Evolutionary conservation across 495 filamentous ascomycete species (phyloP), one percentile per base, ranked within the genome.

Genomic region (Aspergillus indologenus): DNA sequence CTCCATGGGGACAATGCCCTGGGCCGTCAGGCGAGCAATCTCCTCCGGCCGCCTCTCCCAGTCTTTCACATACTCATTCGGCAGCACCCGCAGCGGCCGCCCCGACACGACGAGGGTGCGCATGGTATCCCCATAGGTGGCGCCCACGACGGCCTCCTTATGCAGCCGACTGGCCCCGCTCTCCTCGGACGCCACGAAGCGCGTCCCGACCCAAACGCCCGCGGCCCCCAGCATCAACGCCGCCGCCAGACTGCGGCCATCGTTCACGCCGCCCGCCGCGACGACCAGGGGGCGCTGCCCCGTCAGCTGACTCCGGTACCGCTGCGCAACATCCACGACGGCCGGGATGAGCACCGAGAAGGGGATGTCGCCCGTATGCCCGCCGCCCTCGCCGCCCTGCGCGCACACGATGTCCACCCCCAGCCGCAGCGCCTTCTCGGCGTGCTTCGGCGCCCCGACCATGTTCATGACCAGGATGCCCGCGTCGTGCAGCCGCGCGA

Each of bases 391-490:
- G 21, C 87, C 87, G 9, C 89, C 89, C 75, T 92, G 89, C 29
- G 89, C 84, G 64, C 90, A 94, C 9, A 96, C 84, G 67, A 96
- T 85, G 70, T 96, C 91, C 17, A 91, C 89, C 12, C 91, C 91
- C 0, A 84, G 79, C 44, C 87, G 81, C 4, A 96, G 78, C 24
- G 91, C 91, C 77, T 95, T 94, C 65, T 83, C 81, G 0, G 91
- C 91, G 69, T 96, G 91, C 64, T 85, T 88, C n/a, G 91, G 91
- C 51, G 87, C 84, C 0, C 91, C 91, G n/a, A 95, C 91, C 91
- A 96, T 96, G 68, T 95, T 96, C 91, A 95, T 95, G 21, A 95
- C 78, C 48, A 93, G 67, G 29, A 96, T 86, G 0, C 88, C 89
- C 0, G 85, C 87, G 11, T 77, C 78, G 64, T 96, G 91, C 20